phyloP scores from a whole-genome alignment of 2,329 filamentous ascomycete genomes.

The Bipolaris zeicola region DNA sequence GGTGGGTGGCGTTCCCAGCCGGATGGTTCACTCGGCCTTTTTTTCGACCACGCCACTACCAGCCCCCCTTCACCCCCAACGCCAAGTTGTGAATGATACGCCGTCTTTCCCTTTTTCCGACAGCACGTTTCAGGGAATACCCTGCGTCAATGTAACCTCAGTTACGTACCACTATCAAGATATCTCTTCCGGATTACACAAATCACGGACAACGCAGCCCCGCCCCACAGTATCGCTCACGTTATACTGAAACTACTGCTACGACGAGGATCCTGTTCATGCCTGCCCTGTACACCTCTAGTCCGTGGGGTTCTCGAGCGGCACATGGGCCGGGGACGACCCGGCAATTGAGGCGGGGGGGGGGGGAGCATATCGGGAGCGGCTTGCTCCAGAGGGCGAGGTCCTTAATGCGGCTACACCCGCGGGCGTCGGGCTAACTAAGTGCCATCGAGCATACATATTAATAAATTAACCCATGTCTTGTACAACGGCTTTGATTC shows the following conservation, averaged over 20 bases:
- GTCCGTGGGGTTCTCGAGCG: background rate
- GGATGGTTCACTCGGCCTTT: background rate
- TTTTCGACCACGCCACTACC: background rate
- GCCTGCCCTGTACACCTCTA: background rate
- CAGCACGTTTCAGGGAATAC: background rate
- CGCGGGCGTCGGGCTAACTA: background rate
- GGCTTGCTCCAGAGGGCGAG: slow-evolving; percentile 1
- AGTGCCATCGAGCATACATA: background rate
- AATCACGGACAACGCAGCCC: background rate
- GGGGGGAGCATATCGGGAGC: background rate
- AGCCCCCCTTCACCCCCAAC: background rate
- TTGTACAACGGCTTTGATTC: background rate
- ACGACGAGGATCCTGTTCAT: background rate
- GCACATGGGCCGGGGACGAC: background rate
- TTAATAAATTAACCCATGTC: background rate
- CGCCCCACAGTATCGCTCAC: background rate
- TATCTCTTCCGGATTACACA: background rate
- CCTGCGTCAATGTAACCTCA: slow-evolving; percentile 3
- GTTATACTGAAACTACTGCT: background rate
- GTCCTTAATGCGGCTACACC: slow-evolving; percentile 5
- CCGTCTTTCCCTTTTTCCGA: background rate
- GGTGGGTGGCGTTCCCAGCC: background rate
- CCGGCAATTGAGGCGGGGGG: background rate
- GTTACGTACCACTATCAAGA: background rate
- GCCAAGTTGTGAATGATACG: slow-evolving; percentile 1